Percentiles rank a stretch among this genome's conserved stretches.
Evolutionary conservation across 2,329 filamentous ascomycete species (phyloP).

Genomic region (Neonectria faginata): DNA sequence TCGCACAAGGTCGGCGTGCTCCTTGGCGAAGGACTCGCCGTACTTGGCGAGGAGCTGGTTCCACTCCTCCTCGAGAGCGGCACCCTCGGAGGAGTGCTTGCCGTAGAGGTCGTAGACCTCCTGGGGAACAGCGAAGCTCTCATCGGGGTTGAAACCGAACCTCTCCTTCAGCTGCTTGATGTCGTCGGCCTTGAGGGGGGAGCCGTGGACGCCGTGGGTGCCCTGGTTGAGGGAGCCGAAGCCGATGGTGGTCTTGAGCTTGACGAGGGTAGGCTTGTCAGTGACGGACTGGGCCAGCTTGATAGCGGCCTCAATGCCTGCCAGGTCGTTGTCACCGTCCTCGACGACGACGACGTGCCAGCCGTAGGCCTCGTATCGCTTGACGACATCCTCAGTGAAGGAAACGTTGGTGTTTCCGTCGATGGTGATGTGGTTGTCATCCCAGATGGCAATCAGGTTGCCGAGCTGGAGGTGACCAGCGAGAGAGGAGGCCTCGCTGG

Average conservation of each 20-base stretch:
- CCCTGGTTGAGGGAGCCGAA: slow-evolving; percentile 94
- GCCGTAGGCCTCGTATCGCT: slow-evolving; percentile 96
- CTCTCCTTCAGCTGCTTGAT: slow-evolving; percentile 92
- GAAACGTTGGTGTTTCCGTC: slow-evolving; percentile 96
- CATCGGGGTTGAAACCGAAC: slow-evolving; percentile 95
- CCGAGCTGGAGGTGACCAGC: slow-evolving; percentile 97
- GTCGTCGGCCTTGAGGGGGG: slow-evolving; percentile 94
- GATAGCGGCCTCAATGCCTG: slow-evolving; percentile 88
- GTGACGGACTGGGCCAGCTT: slow-evolving; percentile 86
- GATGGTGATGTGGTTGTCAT: slow-evolving; percentile 97
- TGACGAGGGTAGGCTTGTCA: slow-evolving; percentile 97
- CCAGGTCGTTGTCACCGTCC: slow-evolving; percentile 90
- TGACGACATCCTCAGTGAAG: slow-evolving; percentile 96
- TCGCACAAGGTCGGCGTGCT: slow-evolving; percentile 84
- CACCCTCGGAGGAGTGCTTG: slow-evolving; percentile 87
- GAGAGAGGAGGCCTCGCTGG: slow-evolving; percentile 89
- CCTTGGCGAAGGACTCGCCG: slow-evolving; percentile 77
- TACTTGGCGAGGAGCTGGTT: slow-evolving; percentile 94
- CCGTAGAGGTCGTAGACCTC: slow-evolving; percentile 92
- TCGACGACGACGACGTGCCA: slow-evolving; percentile 90
- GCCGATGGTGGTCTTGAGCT: slow-evolving; percentile 96
- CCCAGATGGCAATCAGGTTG: slow-evolving; percentile 96
- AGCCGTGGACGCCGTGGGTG: slow-evolving; percentile 95
- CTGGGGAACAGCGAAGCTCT: slow-evolving; percentile 93
- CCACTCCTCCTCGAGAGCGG: slow-evolving; percentile 93